A percentile compares a stretch with the other conserved stretches of the same genome.
phyloP scores from a whole-genome alignment of 2,329 filamentous ascomycete genomes.

The Lasiodiplodia gonubiensis region DNA sequence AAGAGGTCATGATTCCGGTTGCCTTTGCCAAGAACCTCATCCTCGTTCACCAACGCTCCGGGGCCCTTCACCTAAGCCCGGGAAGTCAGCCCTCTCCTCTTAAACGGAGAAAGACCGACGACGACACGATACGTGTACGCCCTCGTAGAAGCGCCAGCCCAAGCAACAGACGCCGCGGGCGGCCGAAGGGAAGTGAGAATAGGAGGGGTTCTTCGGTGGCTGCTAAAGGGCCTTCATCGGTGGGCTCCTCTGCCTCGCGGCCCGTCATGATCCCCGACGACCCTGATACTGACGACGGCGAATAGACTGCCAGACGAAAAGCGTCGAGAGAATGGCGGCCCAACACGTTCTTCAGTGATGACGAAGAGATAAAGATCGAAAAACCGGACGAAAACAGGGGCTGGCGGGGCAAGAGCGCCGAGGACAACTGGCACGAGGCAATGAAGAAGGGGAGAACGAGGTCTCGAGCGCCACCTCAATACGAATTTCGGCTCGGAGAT shows the following conservation, averaged over 20 bases:
- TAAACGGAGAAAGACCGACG: not conserved
- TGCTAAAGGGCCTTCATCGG: not conserved
- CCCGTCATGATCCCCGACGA: conserved; percentile 1
- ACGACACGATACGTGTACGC: not conserved
- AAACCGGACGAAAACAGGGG: not conserved
- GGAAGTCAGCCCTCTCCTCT: not conserved
- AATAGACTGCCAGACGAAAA: not conserved
- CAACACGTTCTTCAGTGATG: not conserved
- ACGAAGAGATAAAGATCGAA: not conserved
- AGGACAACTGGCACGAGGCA: not conserved
- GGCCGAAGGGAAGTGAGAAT: not conserved
- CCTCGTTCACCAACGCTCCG: not conserved
- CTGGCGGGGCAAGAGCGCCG: not conserved
- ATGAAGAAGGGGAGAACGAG: not conserved
- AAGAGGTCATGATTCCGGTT: not conserved
- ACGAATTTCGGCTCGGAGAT: not conserved
- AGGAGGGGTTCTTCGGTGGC: not conserved
- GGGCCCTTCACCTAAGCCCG: not conserved
- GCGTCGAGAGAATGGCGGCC: not conserved
- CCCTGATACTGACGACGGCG: not conserved
- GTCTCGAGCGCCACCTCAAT: not conserved
- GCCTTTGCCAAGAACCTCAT: not conserved
- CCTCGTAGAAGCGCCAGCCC: not conserved
- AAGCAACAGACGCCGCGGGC: not conserved
- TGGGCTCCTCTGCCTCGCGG: not conserved